phyloP scores from a whole-genome alignment of 2,329 filamentous ascomycete species.

The Fusarium buharicum region DNA sequence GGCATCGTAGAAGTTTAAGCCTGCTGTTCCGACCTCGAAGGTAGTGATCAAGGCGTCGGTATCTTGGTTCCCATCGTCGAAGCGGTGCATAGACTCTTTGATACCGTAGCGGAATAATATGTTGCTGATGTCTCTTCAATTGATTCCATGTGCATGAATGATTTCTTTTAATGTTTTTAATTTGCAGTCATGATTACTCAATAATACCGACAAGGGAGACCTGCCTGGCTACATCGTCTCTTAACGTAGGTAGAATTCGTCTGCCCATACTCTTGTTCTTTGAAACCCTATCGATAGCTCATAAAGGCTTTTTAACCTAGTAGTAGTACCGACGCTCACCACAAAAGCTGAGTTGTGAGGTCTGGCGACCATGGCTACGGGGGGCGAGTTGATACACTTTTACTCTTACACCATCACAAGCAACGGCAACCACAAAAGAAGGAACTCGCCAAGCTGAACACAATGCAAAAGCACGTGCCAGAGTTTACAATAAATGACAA shows the following conservation, averaged over 20 bases:
- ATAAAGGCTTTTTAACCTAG: background rate
- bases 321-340: background rate
- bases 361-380: background rate
- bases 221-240: background rate
- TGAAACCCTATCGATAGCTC: background rate
- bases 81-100: rapidly evolving
- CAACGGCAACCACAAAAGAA: no score
- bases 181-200: no score
- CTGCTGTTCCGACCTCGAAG: background rate
- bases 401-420: no score
- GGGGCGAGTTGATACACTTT: no score
- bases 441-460: no score
- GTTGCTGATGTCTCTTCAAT: background rate
- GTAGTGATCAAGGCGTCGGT: conserved; percentile 2
- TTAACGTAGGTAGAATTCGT: background rate
- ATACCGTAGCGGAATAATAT: background rate
- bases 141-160: background rate
- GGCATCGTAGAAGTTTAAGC: background rate
- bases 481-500: no score
- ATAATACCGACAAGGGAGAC: no score
- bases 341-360: background rate
- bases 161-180: no score
- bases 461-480: no score
- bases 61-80: background rate
- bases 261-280: background rate